Evolutionary conservation across 1,284 basidiomycete species (phyloP), one percentile per base, ranked within the genome.

Genomic region (Macrocybe sp.): DNA sequence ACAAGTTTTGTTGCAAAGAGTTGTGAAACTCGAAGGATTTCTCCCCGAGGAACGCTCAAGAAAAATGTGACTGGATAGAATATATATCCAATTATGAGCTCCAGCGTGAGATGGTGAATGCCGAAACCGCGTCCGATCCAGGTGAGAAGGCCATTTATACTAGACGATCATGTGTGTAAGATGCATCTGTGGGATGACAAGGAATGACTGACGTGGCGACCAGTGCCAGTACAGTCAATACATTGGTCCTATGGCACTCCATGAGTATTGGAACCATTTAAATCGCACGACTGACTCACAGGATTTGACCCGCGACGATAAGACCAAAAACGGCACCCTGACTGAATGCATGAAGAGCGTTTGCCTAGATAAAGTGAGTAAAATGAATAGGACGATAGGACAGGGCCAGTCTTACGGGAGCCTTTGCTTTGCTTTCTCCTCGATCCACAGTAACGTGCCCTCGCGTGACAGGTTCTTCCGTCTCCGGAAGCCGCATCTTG

Each of bases 81-180:
- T 57, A 94, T 63, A 69, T 96, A 92, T 40, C 90, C 84, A 52
- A 94, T 69, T 59, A 94, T 78, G 53, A 95, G 79, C 64, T 95
- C 82, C 30, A 96, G 74, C 2, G 91, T 94, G 46, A 96, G 80
- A 0, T 77, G 72, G 60, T 87, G 74, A 59, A 96, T 88, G 41
- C 89, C 88, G 64, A 93, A 92, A 51, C 89, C 91, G 54, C 76
- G 78, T 44, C 92, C 93, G 63, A 94, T 80, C 88, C 90, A 96
- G 37, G 90, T 93, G 39, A 95, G 76, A 8, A 94, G 70, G 40
- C 89, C 92, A 64, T 96, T 92, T 66, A 92, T 79, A 40, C 70
- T 72, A 35, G 33, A 16, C 43, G 40, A 11, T 34, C 41, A 12
- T 6, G 29, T 43, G 45, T 41, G 41, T 32, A 31, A 28, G 30